Evolutionary conservation across 2,329 filamentous ascomycete species (phyloP), one percentile per base, ranked within the genome.

Genomic region (Claviceps lovelessii): DNA sequence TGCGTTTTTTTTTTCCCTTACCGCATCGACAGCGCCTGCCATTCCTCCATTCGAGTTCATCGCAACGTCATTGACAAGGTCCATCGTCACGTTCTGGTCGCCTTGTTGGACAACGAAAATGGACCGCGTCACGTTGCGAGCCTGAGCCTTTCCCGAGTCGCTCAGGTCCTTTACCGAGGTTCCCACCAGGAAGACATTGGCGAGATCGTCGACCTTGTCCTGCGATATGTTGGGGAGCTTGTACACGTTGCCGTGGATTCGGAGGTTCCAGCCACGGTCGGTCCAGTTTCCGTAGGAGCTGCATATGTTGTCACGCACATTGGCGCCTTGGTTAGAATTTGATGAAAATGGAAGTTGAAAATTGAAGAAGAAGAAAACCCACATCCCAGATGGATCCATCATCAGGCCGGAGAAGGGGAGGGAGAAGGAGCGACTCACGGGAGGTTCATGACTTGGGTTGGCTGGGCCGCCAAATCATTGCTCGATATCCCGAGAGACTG

Each of bases 221-320:
- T 80, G 73, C 1, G 76, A 78, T 39, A 86, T 83, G 56, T 86
- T 79, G 1, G 86, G 86, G 58, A 85, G 78, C 67, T 89, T 90
- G 74, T 84, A 90, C n/a, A 90, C 83, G 62, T 89, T 89, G 60
- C 86, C 87, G 60, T 86, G 86, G 58, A 90, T 80, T 33, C 85
- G 77, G 4, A 90, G 76, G 58, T 83, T 88, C 87, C 87, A 90
- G 39, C 84, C 84, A 56, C 81, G 69, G n/a, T 83, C 74, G 1
- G 86, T 90, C 81, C 84, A 90, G 59, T 90, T 90, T n/a, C 76
- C 86, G 60, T 85, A 85, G 11, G 73, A 73, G 17, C 50, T 51
- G 23, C 23, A 23, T 23, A 45, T n/a, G 73, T 76, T n/a, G 19
- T 31, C 8, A 2, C 46, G 31, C 13, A n/a, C 1, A 41, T 33